Base-by-base conservation (phyloP, 495 filamentous ascomycete genomes). In the Oidiodendron maius region DNA sequence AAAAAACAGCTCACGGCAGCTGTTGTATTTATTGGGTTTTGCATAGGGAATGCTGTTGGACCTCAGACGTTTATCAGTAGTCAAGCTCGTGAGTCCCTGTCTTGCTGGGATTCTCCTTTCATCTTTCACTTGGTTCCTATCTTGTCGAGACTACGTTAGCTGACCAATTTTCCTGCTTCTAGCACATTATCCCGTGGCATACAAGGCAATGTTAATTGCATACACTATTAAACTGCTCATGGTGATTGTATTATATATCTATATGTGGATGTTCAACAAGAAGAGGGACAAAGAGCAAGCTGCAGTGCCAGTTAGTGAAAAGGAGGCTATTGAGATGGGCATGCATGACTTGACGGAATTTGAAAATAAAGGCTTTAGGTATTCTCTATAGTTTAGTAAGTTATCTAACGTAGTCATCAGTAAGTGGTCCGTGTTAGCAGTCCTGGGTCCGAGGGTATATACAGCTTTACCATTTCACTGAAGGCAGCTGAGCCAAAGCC, bases 241-340 rank as follows among this genome's bases (percentile, higher is more conserved):
- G 46, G 51, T 71, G 0, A 81, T 83, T 57, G 78, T 86, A 22
- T 76, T 76, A 53, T 70, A 71, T 58, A 84, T 80, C 67, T 86
- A 77, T 59, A 64, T 63, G 17, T 61, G 60, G 21, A 68, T 80
- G 63, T 85, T 84, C 44, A 65, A 61, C 55, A 71, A 73, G 61
- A 83, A 84, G 60, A 24, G 51, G n/a, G 55, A 58, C 46, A 42
- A n/a, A 4, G 51, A 34, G 32, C 74, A 22, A 77, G 79, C 50
- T 75, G 49, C 69, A 62, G 26, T 5, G 5, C 26, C 26, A 5
- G 26, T 5, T 12, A 5, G 26, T 12, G 26, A 30, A 30, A 40
- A 56, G 40, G 77, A 79, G 60, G 54, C 83, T 49, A 79, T 83
- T 61, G 83, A 84, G 51, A 78, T 83, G 61, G 84, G 82, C 63